These are phyloP conservation scores for Dendrothele bispora DNA, from an alignment of 768 basidiomycete genomes.

Conservation along the genomic window DNA sequence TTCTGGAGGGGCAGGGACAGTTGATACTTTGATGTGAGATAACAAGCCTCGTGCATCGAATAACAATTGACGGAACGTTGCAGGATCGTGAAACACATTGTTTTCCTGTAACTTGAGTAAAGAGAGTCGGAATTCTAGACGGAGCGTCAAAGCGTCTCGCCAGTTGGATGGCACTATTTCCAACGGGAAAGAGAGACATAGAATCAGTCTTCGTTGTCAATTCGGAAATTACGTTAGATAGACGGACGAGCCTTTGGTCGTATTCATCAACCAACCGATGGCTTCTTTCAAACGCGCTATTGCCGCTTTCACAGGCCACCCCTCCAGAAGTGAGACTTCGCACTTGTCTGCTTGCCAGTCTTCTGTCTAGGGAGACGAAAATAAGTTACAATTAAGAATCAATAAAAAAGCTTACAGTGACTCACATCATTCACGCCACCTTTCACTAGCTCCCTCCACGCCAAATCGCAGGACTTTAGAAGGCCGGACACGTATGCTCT, in stretches of 20 bases:
- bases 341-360: conserved; percentile 92
- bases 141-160: conserved; percentile 49
- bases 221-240: not conserved
- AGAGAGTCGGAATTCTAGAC: conserved; percentile 59
- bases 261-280: conserved; percentile 53
- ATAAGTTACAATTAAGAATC: conserved; percentile 11
- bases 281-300: conserved; percentile 61
- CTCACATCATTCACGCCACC: conserved; percentile 77
- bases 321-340: conserved; percentile 74
- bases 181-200: not conserved
- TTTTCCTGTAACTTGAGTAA: conserved; percentile 51
- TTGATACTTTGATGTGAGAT: conserved; percentile 37
- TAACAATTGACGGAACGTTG: conserved; percentile 37
- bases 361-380: conserved; percentile 54
- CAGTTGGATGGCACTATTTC: conserved; percentile 44
- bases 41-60: conserved; percentile 41
- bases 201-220: not conserved
- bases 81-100: conserved; percentile 36
- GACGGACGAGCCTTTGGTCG: conserved; percentile 37
- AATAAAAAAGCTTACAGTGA: conserved; percentile 21
- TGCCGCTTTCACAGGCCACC: conserved; percentile 46
- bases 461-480: conserved; percentile 79
- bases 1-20: conserved; percentile 28
- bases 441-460: conserved; percentile 80
- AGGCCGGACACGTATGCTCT: conserved; percentile 65